Evolutionary conservation across 257 asterid genomes (phyloP), one percentile per base, ranked within the genome.

Genomic region (Craterostigma plantagineum): DNA sequence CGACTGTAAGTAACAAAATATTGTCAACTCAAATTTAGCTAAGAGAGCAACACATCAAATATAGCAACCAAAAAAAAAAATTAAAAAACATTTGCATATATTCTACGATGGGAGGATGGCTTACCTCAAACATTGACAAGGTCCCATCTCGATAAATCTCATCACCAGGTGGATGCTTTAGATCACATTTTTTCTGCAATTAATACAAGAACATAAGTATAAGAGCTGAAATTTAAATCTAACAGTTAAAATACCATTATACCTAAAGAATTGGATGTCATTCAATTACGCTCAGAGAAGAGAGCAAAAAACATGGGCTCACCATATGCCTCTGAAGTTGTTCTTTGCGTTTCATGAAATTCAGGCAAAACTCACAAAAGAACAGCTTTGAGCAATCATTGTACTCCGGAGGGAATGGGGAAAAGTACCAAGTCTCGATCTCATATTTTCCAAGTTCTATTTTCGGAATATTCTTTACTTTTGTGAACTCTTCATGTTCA

Each of bases 291-390:
- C 12, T 9, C n/a, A 14, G 17, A 14, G 8, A 11, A 14, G 14
- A 41, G 16, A 8, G 11, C 7, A 3, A 43, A 15, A 16, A 38
- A 38, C 33, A 42, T 34, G 23, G 49, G 53, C 80, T 67, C 59
- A 87, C 95, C 92, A 82, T 79, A 57, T 87, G 98, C 72, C 95
- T 79, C 71, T 87, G 98, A 46, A 82, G 92, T 61, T 82, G 95
- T 64, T 82, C 95, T 68, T 87, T 76, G 56, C 92, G 86, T 79
- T 76, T 82, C 98, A 87, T 87, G 75, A 87, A 87, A 67, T 70
- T 82, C 65, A 86, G 79, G 72, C 97, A 86, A 54, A 81, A 86
- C 53, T 86, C 97, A 49, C 97, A 86, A 56, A 86, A 86, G 81
- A 70, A 86, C 45, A 86, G 73, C 71, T 81, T 86, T 44, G 81